Base-by-base conservation (phyloP, 2,329 filamentous ascomycete species). In the Claviceps humidiphila region DNA sequence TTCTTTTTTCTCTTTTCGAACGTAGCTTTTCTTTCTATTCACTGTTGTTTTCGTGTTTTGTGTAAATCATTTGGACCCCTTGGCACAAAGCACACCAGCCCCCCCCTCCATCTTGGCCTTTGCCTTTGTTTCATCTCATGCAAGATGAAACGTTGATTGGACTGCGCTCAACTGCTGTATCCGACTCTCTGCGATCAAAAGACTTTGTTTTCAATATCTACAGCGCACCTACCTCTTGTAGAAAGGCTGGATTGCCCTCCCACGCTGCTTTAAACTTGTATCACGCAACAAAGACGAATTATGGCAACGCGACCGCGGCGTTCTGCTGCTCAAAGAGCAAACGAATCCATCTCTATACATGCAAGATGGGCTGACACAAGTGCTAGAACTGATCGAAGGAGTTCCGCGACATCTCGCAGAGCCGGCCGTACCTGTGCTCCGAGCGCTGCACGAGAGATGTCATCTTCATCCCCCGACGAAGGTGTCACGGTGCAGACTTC, bases 371-470 rank as follows among this genome's bases (percentile, higher is more conserved):
- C 68, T 70, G 64, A 70, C 66, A 63, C 62, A 54, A 63, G 60
- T 56, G 66, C 67, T 58, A 66, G 60, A 56, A 55, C 51, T 47
- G 64, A 68, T 53, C 44, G 44, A 46, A 56, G 59, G 53, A 69
- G 61, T 62, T 70, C 62, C 62, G 78, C 78, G 74, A 74, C 76
- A 49, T 72, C 75, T 52, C 72, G 76, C 60, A 71, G 76, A 58
- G 72, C 73, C 50, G 73, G 73, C 59, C 71, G 74, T 61, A 67
- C 64, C 58, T 70, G 66, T 56, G 70, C 66, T 53, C 67, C 69
- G 56, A 66, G 68, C 37, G 64, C 69, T 42, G 68, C 70, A 46
- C 70, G 73, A 61, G 72, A 71, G 54, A 68, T 68, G 55, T 70
- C 68, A 17, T 74, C 71, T 14, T 74, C 71, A 16, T 76, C 72